Evolutionary conservation across 768 basidiomycete genomes (phyloP).

Genomic region (Amanita inopinata): DNA sequence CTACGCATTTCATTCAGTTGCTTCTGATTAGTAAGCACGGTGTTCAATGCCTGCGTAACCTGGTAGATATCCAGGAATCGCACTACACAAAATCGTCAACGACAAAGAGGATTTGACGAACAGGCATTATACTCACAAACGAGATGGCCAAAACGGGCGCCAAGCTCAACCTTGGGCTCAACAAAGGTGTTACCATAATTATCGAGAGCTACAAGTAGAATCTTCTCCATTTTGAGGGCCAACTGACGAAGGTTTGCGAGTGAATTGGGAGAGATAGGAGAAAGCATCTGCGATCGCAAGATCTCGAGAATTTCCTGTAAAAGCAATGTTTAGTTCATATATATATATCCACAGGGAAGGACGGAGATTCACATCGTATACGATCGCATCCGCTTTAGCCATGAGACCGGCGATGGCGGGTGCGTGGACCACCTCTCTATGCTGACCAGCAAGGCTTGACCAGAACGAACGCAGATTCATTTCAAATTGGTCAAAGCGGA

Average conservation of each 20-base stretch:
- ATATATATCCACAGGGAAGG: slow-evolving; percentile 2
- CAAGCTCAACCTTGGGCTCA: slow-evolving; percentile 84
- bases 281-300: slow-evolving; percentile 76
- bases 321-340: slow-evolving; percentile 9
- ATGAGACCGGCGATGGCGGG: slow-evolving; percentile 83
- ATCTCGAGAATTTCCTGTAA: slow-evolving; percentile 78
- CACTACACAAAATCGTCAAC: slow-evolving; percentile 34
- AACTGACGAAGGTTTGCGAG: slow-evolving; percentile 68
- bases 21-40: slow-evolving; percentile 82
- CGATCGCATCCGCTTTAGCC: slow-evolving; percentile 83
- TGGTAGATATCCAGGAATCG: slow-evolving; percentile 90
- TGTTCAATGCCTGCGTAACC: slow-evolving; percentile 80
- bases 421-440: slow-evolving; percentile 83
- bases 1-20: slow-evolving; percentile 79
- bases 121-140: slow-evolving; percentile 50
- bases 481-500: slow-evolving; percentile 86
- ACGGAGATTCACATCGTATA: slow-evolving; percentile 69
- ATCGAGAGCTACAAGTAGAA: slow-evolving; percentile 70
- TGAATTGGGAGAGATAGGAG: slow-evolving; percentile 58
- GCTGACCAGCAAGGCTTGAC: slow-evolving; percentile 60
- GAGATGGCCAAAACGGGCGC: slow-evolving; percentile 84
- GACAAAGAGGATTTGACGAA: slow-evolving; percentile 3
- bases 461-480: slow-evolving; percentile 82
- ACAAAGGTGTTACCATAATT: slow-evolving; percentile 84
- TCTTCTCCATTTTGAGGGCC: slow-evolving; percentile 89